Base-by-base conservation (phyloP, 192 early-diverging fungal species). In the Allomyces javanicus region DNA sequence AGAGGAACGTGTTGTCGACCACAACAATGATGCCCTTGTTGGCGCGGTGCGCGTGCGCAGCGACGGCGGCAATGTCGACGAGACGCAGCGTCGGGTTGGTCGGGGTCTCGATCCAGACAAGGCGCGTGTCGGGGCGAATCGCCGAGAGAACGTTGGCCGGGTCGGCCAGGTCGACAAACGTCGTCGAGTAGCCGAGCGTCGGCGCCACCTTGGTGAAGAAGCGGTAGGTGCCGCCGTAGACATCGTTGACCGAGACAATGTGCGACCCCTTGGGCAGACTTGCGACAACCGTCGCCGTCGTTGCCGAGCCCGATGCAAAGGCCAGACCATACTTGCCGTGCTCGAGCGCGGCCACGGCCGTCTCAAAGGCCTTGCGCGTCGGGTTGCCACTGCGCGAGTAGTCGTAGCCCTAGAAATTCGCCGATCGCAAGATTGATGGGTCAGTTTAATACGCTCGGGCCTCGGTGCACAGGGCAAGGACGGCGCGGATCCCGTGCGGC, bases 281-380 rank as follows among this genome's bases (percentile, higher is more conserved):
- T 66, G 80, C 87, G 63, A 91, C 76, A 33, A 92, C 77, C 24
- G 89, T 86, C 12, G 89, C 85, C n/a, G 90, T 92, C 50, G 83
- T 81, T 9, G 88, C 83, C n/a, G 88, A 91, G 22, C 90, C 90
- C 27, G 88, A 90, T 10, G 87, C 75, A 71, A 90, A 92, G 43
- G 88, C 89, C 66, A 89, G 75, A 62, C 85, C 92, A 73, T 93
- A 80, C 79, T 92, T 88, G 67, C 74, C 96, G 67, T 85, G 77
- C 79, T 99, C 94, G 62, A 99, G 79, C 25, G 92, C 85, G 3
- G 94, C 94, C 22, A 99, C 83, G 43, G 96, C 93, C 17, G 75
- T 77, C 80, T 91, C 90, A 67, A 89, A 86, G 72, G 78, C 76
- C 9, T 76, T 68, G 44, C 89, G 82, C 63, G 86, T 89, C 25